Conservation (phyloP, 129 eudicot genomes). For the Mikania micrantha region DNA sequence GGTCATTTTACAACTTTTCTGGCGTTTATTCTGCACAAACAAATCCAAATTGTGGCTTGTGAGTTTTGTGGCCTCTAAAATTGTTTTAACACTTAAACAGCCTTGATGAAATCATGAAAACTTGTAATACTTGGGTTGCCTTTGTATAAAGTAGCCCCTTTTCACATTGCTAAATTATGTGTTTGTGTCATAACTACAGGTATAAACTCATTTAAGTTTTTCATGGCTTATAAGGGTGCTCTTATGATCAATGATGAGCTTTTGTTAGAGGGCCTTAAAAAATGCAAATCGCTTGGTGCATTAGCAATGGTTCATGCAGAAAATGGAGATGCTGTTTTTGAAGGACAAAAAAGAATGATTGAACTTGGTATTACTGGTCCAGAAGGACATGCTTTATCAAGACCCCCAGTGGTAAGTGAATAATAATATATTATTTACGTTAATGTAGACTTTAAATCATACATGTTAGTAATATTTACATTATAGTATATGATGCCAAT, state of each 20-base stretch:
- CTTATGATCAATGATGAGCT: slow-evolving; percentile 87
- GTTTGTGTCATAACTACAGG: slow-evolving; percentile 39
- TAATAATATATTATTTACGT: not conserved
- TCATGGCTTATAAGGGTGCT: slow-evolving; percentile 93
- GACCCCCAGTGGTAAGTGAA: slow-evolving; percentile 83
- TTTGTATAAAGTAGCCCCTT: not conserved
- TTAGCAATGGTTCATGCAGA: slow-evolving; percentile 98
- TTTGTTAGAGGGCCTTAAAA: slow-evolving; percentile 77
- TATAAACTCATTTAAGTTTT: slow-evolving; percentile 93
- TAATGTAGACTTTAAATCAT: not conserved
- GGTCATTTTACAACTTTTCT: not conserved
- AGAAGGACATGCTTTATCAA: slow-evolving; percentile 96
- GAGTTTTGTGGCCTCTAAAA: no score
- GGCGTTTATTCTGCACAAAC: not conserved
- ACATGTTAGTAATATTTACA: not conserved
- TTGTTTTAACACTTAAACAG: no score
- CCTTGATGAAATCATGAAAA: no score
- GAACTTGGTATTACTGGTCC: slow-evolving; percentile 98
- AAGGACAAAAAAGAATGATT: slow-evolving; percentile 94
- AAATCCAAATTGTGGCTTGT: not conserved
- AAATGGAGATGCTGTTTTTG: slow-evolving; percentile 96
- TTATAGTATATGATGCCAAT: not conserved
- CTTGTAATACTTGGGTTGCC: not conserved
- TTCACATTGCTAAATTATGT: slow-evolving; percentile 7
- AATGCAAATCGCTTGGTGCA: slow-evolving; percentile 94